Conservation (phyloP, 2,329 filamentous ascomycete species). For the Aotearoamyces nothofagi region DNA sequence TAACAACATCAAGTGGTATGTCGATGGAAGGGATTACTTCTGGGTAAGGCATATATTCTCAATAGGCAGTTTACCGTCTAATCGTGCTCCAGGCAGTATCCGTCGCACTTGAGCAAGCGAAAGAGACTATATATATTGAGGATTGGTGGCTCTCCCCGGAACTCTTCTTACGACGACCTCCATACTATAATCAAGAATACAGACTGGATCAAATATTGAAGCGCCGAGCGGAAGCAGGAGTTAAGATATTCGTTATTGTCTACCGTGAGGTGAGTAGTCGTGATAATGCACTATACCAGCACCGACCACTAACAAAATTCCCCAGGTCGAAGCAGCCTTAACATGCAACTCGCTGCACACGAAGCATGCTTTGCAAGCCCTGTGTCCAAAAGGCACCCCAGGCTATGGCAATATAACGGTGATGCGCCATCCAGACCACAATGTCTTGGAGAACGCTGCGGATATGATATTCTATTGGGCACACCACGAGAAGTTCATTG, state of each 20-base stretch:
- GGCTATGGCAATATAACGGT: constrained; percentile 81
- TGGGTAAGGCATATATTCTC: no score
- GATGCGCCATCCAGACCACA: constrained; percentile 89
- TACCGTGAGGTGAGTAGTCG: constrained; percentile 54
- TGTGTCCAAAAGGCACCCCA: constrained; percentile 69
- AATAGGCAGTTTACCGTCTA: not conserved
- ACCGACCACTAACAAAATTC: constrained; percentile 10
- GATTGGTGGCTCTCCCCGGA: constrained; percentile 97
- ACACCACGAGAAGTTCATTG: constrained; percentile 94
- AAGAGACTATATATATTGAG: constrained; percentile 86
- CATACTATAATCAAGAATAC: constrained; percentile 71
- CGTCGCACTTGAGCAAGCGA: constrained; percentile 73
- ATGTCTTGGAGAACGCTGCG: constrained; percentile 79
- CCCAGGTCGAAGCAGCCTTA: constrained; percentile 60
- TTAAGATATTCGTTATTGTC: constrained; percentile 86
- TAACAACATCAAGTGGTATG: constrained; percentile 92
- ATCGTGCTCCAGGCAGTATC: constrained; percentile 61
- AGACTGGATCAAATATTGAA: constrained; percentile 78
- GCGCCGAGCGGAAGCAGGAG: constrained; percentile 75
- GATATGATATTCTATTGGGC: constrained; percentile 98
- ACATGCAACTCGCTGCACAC: constrained; percentile 91
- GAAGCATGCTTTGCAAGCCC: constrained; percentile 64
- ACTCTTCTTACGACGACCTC: constrained; percentile 71
- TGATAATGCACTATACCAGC: not conserved
- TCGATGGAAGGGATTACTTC: constrained; percentile 90